These are phyloP conservation scores for Berberis thunbergii DNA, from an alignment of 164 flowering plant genomes.

Conservation along the genomic window DNA sequence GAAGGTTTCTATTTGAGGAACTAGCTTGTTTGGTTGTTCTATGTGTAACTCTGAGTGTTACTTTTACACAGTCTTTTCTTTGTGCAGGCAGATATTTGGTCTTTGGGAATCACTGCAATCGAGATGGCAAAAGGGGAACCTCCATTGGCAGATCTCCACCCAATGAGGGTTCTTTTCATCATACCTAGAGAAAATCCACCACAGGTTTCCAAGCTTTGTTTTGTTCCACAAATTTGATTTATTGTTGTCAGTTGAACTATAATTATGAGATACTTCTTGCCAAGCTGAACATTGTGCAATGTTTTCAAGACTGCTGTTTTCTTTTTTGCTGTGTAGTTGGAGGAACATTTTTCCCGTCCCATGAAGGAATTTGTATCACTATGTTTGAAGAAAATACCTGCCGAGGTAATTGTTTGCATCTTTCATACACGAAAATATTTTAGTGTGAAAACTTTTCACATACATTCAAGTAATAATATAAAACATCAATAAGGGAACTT, in stretches of 20 bases:
- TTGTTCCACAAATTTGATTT: not conserved
- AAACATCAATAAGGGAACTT: no score
- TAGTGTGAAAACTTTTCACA: no score
- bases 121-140: constrained; percentile 99
- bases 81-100: constrained; percentile 98
- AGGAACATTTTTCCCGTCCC: constrained; percentile 96
- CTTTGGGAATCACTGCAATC: constrained; percentile 94
- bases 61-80: constrained; percentile 11
- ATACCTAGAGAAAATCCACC: constrained; percentile 99
- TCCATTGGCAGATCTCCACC: constrained; percentile 97
- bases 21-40: not conserved
- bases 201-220: constrained; percentile 44
- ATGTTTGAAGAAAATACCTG: constrained; percentile 78
- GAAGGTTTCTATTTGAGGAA: constrained; percentile 42
- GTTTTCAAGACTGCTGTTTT: constrained; percentile 3
- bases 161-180: constrained; percentile 98
- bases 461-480: no score
- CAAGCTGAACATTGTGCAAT: not conserved
- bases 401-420: constrained; percentile 54
- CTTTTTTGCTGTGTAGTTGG: constrained; percentile 54
- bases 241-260: not conserved
- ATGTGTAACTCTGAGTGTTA: constrained; percentile 4
- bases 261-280: not conserved
- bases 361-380: constrained; percentile 91
- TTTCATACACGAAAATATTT: not conserved